These are phyloP conservation scores for Macrophomina phaseolina DNA, from an alignment of 2,329 filamentous ascomycete species.

Conservation along the genomic window DNA sequence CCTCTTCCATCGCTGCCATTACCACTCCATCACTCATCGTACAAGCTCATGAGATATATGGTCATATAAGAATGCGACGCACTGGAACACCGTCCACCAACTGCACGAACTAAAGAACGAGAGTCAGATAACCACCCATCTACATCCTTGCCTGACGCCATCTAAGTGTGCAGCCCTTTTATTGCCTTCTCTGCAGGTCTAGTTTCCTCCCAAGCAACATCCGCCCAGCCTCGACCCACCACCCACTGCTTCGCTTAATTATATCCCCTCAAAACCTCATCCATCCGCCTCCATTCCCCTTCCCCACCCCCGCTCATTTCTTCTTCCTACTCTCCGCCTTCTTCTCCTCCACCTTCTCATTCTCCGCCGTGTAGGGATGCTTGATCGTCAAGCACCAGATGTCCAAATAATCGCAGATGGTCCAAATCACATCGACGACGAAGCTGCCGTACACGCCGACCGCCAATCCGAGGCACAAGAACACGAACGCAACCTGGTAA, in stretches of 20 bases:
- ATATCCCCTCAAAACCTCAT: not conserved
- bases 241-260: too few relatives aligned
- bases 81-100: not conserved
- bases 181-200: not conserved
- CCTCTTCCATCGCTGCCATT: not conserved
- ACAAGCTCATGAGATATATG: not conserved
- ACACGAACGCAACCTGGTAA: slow-evolving; percentile 93
- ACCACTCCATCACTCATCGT: not conserved
- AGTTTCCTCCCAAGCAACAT: too few relatives aligned
- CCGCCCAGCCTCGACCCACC: too few relatives aligned
- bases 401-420: slow-evolving; percentile 96
- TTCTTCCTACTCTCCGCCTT: slow-evolving; percentile 1
- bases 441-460: slow-evolving; percentile 97
- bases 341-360: slow-evolving; percentile 29
- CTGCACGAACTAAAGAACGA: not conserved
- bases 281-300: not conserved
- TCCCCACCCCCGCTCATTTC: not conserved
- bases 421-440: slow-evolving; percentile 94
- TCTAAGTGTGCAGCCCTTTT: not conserved
- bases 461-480: slow-evolving; percentile 81
- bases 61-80: not conserved
- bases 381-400: slow-evolving; percentile 99
- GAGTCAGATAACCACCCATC: not conserved
- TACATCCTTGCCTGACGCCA: not conserved
- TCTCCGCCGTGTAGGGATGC: slow-evolving; percentile 64